Evolutionary conservation across 495 filamentous ascomycete species (phyloP), one percentile per base, ranked within the genome.

Genomic region (Aspergillus campestris): DNA sequence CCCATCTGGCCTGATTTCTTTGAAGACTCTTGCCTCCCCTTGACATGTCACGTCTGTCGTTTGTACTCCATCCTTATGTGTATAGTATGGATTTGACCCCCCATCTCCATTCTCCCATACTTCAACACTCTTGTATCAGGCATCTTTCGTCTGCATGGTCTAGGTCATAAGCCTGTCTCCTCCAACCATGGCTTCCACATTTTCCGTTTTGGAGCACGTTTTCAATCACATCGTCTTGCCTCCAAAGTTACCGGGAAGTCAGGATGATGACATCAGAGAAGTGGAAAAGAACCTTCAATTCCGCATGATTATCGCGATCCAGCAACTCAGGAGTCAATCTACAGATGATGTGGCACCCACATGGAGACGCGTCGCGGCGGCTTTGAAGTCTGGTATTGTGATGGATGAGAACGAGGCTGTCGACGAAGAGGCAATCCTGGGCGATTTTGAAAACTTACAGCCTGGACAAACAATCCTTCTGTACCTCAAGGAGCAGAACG

Each of bases 401-500:
- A 40, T 75, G n/a, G 66, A 72, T 42, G 37, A 38, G 1, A 58
- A 50, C 29, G 34, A 64, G 14, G 42, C 53, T 31, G 46, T 78
- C 12, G 65, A 74, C 18, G 66, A 60, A 47, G 49, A 44, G 5
- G 53, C 53, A 1, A 33, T 78, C 6, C 11, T 69, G n/a, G 14
- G 49, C 12, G 58, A 58, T n/a, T 55, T 78, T 7, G 13, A 47
- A 1, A 37, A 47, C 0, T 52, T 78, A 5, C 38, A 65, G 10
- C 42, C 45, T 1, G 42, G 57, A 11, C 46, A 55, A 35, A 47
- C 59, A 11, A 49, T 81, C 11, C 67, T 77, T 11, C 35, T 80
- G 6, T 56, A 77, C 54, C 51, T 83, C 14, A 47, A 54, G 4
- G 63, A 70, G 37, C 79, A 82, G 48, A 83, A 82, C 66, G 74